phyloP scores from a whole-genome alignment of 306 rosid species.

The Lathyrus aphaca region DNA sequence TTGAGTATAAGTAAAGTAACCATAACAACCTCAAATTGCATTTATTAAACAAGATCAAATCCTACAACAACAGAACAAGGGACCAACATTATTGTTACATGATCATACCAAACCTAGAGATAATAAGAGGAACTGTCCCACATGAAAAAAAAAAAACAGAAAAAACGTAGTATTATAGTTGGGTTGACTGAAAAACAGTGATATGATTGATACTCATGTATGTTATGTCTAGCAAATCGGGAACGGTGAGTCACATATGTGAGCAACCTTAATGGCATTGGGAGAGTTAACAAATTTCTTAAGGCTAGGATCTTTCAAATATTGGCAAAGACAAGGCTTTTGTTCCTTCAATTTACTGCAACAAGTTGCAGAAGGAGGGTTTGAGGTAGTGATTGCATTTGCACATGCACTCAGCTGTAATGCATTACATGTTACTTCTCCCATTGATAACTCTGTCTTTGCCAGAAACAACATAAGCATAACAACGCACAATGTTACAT shows the following conservation, averaged over 20 bases:
- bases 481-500: constrained; percentile 31
- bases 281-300: constrained; percentile 60
- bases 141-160: constrained; percentile 12
- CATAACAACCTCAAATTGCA: constrained; percentile 24
- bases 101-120: constrained; percentile 12
- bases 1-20: neutral
- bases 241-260: constrained; percentile 52
- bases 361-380: constrained; percentile 46
- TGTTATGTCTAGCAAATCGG: constrained; percentile 44
- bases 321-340: constrained; percentile 64
- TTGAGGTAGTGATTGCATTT: constrained; percentile 45
- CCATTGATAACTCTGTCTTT: constrained; percentile 37
- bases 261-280: constrained; percentile 57
- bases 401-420: constrained; percentile 54
- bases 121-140: constrained; percentile 7
- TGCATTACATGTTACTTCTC: constrained; percentile 52
- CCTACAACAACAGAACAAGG: constrained; percentile 20
- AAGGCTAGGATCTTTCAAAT: constrained; percentile 57
- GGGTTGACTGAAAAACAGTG: neutral
- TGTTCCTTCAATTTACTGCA: constrained; percentile 58
- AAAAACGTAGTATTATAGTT: constrained; percentile 15
- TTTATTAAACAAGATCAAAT: constrained; percentile 21
- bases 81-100: neutral
- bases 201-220: neutral
- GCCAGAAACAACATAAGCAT: constrained; percentile 30